Evolutionary conservation across 1,284 basidiomycete species (phyloP), one percentile per base, ranked within the genome.

Genomic region (Gomphus bonarii): DNA sequence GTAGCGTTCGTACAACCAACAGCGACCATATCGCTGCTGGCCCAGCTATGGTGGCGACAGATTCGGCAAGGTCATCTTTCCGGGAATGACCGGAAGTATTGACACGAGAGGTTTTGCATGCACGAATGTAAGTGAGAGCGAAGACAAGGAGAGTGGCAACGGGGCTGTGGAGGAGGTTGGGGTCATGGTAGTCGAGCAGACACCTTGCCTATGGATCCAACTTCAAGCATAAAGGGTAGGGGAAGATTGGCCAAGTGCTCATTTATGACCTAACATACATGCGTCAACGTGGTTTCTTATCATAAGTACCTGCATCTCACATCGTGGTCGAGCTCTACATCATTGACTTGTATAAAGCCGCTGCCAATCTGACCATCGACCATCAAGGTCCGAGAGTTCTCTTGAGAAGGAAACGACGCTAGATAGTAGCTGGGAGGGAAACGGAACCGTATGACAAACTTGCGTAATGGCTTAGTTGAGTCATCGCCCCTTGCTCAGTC

Each of bases 351-450:
- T 14, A 97, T 82, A 66, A 81, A 85, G 14, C 95, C 95, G 48
- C 85, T 88, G 8, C 89, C 87, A 63, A 97, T 87, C 69, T 95
- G 92, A 25, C 92, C 90, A 65, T 97, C 92, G 65, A 97, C 87
- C 69, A 70, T 97, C 90, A 59, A 97, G 80, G 86, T 2, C 95
- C 95, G 0, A 97, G 75, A 2, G 84, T 79, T 61, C 85, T 84
- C 73, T 85, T 88, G 61, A 98, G 77, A 49, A 93, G 77, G 71
- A 98, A 93, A 53, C 91, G 82, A 55, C 85, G 78, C 72, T 97
- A 94, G 47, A 98, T 85, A 61, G 81, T 80, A 5, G 88, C 80
- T 7, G 95, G 90, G 16, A 97, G 74, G 1, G 88, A 74, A 44
- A 72, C 66, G 14, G 63, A 62, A 4, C n/a, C n/a, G n/a, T n/a